Base-by-base conservation (phyloP, 352 stramenopile species). In the Phytophthora sansomeana region DNA sequence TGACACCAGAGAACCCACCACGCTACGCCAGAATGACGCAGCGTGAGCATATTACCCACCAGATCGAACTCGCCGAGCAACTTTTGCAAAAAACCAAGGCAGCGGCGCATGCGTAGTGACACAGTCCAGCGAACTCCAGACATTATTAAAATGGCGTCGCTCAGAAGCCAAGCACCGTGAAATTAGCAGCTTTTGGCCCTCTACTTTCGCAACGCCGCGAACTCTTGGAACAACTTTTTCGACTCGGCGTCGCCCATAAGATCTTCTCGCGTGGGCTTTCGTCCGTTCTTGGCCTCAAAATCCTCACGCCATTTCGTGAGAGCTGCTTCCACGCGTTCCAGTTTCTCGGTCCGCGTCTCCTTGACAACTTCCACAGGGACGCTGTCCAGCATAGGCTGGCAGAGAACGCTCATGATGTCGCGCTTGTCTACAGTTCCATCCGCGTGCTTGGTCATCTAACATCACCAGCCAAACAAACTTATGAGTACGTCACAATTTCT, bases 381-480 rank as follows among this genome's bases (percentile, higher is more conserved):
- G 16, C 60, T 72, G 60, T 91, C 77, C 11, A 95, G 65, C 63
- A 96, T 90, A 1, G 88, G 88, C 54, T 96, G 88, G 21, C 88
- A 96, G 24, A 96, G 69, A 39, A 96, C 88, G 55, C 83, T 93
- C 86, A 96, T 95, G 41, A 96, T 59, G 46, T 92, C 86, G 5
- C 76, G 55, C 44, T 92, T 94, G 21, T 78, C 68, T 6, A 92
- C 76, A 6, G 74, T 74, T 21, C 83, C 83, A 52, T 90, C 67
- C 8, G 26, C 32, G 54, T 74, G 61, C 61, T 93, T 95, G 24
- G 76, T 88, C 87, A 95, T 92, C 83, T 85, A 36, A 14, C 5
- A 16, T 49, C 4, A 57, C 11, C 38, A 63, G 44, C 14, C 19
- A 47, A 17, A 61, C 11, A n/a, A 67, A 55, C 5, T 42, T 6